Conservation (phyloP, 2,329 filamentous ascomycete species). For the Colletotrichum cordylinicola region DNA sequence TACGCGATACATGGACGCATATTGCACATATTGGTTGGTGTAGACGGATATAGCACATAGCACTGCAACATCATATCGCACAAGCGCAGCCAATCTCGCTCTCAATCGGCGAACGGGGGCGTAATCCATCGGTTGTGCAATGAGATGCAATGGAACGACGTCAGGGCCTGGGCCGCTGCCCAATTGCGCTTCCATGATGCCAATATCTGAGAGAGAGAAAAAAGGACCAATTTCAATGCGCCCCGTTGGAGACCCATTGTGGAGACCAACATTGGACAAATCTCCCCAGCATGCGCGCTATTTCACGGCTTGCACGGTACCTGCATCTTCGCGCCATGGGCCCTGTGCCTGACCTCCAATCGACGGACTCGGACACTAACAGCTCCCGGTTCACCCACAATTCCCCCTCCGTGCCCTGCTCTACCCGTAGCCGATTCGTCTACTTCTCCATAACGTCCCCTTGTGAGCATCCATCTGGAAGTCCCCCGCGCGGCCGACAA, state of each 20-base stretch:
- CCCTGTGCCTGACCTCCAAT: conserved; percentile 1
- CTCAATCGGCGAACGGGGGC: not conserved
- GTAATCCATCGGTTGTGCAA: not conserved
- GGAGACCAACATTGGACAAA: conserved; percentile 5
- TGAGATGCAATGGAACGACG: not conserved
- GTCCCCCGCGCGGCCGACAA: not conserved
- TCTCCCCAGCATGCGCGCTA: conserved; percentile 14
- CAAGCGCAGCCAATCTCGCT: not conserved
- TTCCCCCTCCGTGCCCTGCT: not conserved
- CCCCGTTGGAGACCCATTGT: conserved; percentile 9
- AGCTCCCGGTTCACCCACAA: not conserved
- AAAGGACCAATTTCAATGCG: conserved; percentile 6
- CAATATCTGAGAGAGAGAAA: not conserved
- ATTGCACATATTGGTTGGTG: not conserved
- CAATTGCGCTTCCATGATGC: not conserved
- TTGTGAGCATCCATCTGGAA: not conserved
- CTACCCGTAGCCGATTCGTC: not conserved
- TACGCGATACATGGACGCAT: not conserved
- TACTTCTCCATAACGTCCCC: not conserved
- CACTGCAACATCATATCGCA: not conserved
- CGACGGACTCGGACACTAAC: conserved; percentile 11
- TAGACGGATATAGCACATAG: not conserved
- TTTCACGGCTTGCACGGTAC: conserved; percentile 11
- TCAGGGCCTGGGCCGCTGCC: not conserved
- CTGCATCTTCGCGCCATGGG: conserved; percentile 10